Conservation (phyloP, 2,329 filamentous ascomycete species). For the Parastagonospora avenae region DNA sequence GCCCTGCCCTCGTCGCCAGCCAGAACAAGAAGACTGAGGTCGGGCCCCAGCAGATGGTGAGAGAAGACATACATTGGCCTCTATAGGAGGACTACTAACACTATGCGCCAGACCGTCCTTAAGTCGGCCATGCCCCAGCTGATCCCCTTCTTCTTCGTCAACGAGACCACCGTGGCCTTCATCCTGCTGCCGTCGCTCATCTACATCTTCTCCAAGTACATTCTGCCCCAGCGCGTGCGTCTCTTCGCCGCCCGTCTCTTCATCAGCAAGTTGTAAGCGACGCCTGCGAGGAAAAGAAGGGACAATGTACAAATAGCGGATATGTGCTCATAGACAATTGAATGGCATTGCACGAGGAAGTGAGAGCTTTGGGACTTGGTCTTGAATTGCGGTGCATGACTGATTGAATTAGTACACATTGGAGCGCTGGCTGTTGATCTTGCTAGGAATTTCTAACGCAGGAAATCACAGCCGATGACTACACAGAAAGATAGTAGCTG, state of each 20-base stretch:
- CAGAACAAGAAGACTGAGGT: slow-evolving; percentile 45
- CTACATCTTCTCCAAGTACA: slow-evolving; percentile 53
- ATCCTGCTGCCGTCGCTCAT: slow-evolving; percentile 50
- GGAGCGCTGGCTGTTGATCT: too few species aligned
- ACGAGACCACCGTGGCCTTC: slow-evolving; percentile 51
- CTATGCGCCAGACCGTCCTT: slow-evolving; percentile 39
- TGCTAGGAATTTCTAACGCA: too few species aligned
- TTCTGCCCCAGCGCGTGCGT: slow-evolving; percentile 50
- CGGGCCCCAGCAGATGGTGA: slow-evolving; percentile 43
- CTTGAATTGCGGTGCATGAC: too few species aligned
- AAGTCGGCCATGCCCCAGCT: slow-evolving; percentile 53
- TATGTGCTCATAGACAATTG: slow-evolving; percentile 44
- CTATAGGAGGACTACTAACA: slow-evolving; percentile 17
- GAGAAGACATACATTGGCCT: background rate
- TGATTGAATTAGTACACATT: too few species aligned
- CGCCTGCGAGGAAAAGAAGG: slow-evolving; percentile 1
- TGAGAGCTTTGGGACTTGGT: too few species aligned
- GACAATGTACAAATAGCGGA: slow-evolving; percentile 38
- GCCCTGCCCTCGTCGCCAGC: slow-evolving; percentile 41
- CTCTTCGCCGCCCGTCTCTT: slow-evolving; percentile 49
- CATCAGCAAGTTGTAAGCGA: slow-evolving; percentile 52
- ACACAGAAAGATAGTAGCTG: too few species aligned
- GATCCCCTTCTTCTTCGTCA: slow-evolving; percentile 54
- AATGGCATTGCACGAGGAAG: slow-evolving; percentile 24
- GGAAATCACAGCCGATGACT: too few species aligned